Evolutionary conservation across 2,329 filamentous ascomycete species (phyloP).

Genomic region (Amylocarpus encephaloides): DNA sequence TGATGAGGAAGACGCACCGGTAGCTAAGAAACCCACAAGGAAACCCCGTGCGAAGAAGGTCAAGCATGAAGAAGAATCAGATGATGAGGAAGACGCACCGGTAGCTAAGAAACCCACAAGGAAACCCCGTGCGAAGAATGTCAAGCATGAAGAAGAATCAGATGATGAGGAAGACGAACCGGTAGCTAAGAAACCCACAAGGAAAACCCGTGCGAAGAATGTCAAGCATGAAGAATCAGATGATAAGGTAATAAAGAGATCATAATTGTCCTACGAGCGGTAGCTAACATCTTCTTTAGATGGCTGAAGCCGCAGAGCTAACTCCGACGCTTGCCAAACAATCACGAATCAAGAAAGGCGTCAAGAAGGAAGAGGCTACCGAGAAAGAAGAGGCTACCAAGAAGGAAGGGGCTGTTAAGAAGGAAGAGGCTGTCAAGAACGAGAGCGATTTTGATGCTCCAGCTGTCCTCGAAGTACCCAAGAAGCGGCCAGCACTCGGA

Average conservation of each 20-base stretch:
- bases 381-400: conserved; percentile 11
- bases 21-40: conserved; percentile 21
- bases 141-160: conserved; percentile 7
- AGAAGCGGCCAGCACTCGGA: conserved; percentile 8
- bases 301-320: neutral
- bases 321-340: conserved; percentile 20
- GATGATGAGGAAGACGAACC: conserved; percentile 26
- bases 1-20: conserved; percentile 15
- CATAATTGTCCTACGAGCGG: no score
- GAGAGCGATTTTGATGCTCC: conserved; percentile 21
- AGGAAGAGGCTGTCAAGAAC: neutral
- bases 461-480: conserved; percentile 14
- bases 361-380: conserved; percentile 13
- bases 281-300: no score
- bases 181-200: conserved; percentile 9
- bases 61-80: conserved; percentile 11
- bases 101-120: conserved; percentile 22
- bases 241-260: neutral
- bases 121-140: neutral
- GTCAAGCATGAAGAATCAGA: conserved; percentile 21
- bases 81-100: conserved; percentile 17
- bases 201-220: conserved; percentile 33
- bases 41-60: neutral
- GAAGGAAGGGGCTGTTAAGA: neutral
- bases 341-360: conserved; percentile 18